A percentile compares a stretch with the other conserved stretches of the same genome.
These are phyloP conservation scores for Russula virescens DNA, from an alignment of 768 basidiomycete species.

Conservation along the genomic window DNA sequence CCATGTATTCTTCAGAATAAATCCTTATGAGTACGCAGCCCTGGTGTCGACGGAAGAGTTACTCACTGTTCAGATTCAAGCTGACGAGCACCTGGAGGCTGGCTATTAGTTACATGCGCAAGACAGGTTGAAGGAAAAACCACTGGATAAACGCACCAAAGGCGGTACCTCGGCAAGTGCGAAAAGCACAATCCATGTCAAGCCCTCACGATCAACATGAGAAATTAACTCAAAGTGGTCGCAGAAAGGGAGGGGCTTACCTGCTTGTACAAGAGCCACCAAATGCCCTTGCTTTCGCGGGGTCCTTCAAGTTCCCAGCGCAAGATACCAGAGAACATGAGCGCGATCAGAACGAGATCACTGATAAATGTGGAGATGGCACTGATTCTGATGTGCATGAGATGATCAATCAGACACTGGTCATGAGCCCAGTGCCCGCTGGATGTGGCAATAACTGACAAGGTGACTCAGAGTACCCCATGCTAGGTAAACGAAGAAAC, in stretches of 20 bases:
- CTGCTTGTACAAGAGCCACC: no score
- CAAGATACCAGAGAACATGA: neutral
- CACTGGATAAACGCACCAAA: neutral
- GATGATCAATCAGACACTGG: neutral
- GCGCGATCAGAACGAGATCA: neutral
- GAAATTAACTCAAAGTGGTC: neutral
- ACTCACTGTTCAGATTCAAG: constrained; percentile 11
- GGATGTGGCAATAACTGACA: neutral
- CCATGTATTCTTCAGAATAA: neutral
- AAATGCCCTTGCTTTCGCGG: no score
- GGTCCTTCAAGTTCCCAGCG: no score
- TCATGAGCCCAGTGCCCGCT: neutral
- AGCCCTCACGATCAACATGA: neutral
- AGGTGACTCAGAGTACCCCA: neutral
- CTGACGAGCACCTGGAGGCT: constrained; percentile 2
- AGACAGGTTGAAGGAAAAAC: neutral
- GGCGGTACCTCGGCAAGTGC: neutral
- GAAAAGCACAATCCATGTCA: neutral
- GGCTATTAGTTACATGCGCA: neutral
- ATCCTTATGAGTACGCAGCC: neutral
- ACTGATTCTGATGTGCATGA: no score
- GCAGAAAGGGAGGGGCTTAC: no score
- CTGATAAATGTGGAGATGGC: neutral
- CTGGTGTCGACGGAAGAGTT: neutral
- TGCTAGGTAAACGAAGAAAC: neutral